phyloP scores from a whole-genome alignment of 2,329 filamentous ascomycete species.

The Neoscytalidium dimidiatum region DNA sequence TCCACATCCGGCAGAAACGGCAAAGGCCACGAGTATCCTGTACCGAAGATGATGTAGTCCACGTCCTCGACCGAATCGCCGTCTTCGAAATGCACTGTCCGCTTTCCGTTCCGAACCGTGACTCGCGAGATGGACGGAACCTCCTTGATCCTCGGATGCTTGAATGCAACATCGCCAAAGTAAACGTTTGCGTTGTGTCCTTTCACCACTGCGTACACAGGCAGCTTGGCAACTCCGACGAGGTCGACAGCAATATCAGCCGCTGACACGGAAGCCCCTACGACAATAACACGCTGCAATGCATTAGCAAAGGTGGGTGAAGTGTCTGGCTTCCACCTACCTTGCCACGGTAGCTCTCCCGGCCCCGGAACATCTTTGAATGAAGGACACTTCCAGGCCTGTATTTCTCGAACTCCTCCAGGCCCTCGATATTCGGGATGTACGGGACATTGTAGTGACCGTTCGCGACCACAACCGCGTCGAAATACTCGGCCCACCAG shows the following conservation, averaged over 20 bases:
- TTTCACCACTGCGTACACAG: slow-evolving; percentile 57
- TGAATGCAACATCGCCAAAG: slow-evolving; percentile 61
- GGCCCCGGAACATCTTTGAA: slow-evolving; percentile 56
- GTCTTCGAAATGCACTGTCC: slow-evolving; percentile 59
- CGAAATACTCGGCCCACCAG: slow-evolving; percentile 66
- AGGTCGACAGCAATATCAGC: slow-evolving; percentile 63
- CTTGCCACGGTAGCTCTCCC: slow-evolving; percentile 43
- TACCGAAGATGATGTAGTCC: slow-evolving; percentile 67
- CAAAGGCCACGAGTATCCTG: slow-evolving; percentile 65
- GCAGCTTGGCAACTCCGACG: slow-evolving; percentile 46
- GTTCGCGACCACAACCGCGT: slow-evolving; percentile 62
- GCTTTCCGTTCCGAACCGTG: slow-evolving; percentile 30
- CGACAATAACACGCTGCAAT: slow-evolving; percentile 57
- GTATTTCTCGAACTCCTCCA: slow-evolving; percentile 50
- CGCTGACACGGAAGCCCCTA: slow-evolving; percentile 66
- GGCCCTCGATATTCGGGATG: slow-evolving; percentile 52
- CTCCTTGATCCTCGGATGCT: slow-evolving; percentile 56
- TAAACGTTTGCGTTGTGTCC: slow-evolving; percentile 55
- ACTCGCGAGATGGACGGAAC: slow-evolving; percentile 53
- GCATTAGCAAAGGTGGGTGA: background rate
- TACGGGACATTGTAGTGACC: slow-evolving; percentile 64
- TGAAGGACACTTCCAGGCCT: slow-evolving; percentile 56
- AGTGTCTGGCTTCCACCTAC: background rate
- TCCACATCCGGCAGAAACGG: slow-evolving; percentile 56
- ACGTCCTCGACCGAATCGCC: slow-evolving; percentile 55